Evolutionary conservation across 768 basidiomycete species (phyloP), one percentile per base, ranked within the genome.

Genomic region (Leccinum variicolor): DNA sequence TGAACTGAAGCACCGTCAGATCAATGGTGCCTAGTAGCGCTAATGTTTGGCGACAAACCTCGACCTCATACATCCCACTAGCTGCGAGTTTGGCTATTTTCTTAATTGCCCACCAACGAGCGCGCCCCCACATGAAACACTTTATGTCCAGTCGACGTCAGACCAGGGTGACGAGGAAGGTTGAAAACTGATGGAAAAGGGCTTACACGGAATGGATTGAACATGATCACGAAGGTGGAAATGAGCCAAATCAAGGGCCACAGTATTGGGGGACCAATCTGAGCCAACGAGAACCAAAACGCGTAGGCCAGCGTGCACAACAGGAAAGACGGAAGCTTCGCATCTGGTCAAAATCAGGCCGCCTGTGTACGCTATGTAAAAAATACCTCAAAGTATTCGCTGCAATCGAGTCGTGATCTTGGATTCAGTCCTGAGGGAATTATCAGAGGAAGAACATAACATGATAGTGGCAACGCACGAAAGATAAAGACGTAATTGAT

Each of bases 401-500:
- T 84, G 68, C 84, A 82, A 69, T 97, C 92, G 54, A 95, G 73
- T 28, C 80, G 84, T 33, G 87, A 85, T 56, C 85, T 79, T 23
- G 85, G 67, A 60, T 92, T 83, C 54, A 95, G 70, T 69, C 90
- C 92, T 87, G 63, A 21, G 21, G 17, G 46, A 5, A 49, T 49
- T n/a, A 31, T 67, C 29, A 69, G 55, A 49, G 19, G 25, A 13
- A 25, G 14, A 47, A 26, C 46, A 15, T 23, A 26, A 43, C 41
- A 53, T 29, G 17, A 21, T 28, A 19, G 33, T 6, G 47, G 34
- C 10, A 21, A 64, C 81, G 39, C 57, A 90, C 89, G 89, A 65
- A 95, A 91, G 34, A 95, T 91, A 70, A 98, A 96, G n/a, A 86
- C 81, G 65, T 94, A 96, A 68, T 98, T 98, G 64, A 99, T 93